Conservation (phyloP, 2,329 filamentous ascomycete species). For the Sporothrix humicola region DNA sequence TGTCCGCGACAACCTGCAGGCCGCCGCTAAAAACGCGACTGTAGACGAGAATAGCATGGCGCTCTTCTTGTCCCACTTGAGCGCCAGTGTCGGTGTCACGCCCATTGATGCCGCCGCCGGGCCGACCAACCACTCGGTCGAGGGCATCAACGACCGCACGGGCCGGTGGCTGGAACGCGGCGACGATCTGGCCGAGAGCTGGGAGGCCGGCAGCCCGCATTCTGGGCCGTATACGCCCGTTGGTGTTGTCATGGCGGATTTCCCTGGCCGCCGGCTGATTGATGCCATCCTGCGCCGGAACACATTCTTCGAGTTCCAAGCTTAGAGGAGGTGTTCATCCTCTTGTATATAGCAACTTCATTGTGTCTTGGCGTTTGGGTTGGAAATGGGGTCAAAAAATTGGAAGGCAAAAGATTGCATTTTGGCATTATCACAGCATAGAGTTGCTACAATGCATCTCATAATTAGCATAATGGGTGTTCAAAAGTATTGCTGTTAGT, state of each 20-base stretch:
- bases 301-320: slow-evolving; percentile 27
- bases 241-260: slow-evolving; percentile 57
- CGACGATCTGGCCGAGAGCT: slow-evolving; percentile 1
- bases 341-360: neutral
- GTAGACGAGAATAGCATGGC: neutral
- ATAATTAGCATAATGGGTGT: slow-evolving; percentile 7
- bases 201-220: neutral
- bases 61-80: slow-evolving; percentile 55
- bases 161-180: slow-evolving; percentile 49
- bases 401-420: neutral
- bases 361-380: slow-evolving; percentile 11
- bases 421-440: neutral
- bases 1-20: slow-evolving; percentile 50
- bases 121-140: slow-evolving; percentile 48
- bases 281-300: slow-evolving; percentile 53
- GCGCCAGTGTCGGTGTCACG: slow-evolving; percentile 55
- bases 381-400: neutral
- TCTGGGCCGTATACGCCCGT: slow-evolving; percentile 40
- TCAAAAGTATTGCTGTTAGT: neutral
- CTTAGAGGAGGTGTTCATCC: neutral
- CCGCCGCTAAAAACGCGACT: slow-evolving; percentile 42
- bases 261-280: slow-evolving; percentile 53
- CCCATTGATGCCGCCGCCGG: slow-evolving; percentile 59
- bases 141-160: slow-evolving; percentile 58
- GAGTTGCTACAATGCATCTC: slow-evolving; percentile 9